Base-by-base conservation (phyloP, 2,329 filamentous ascomycete species). In the Emergomyces pasteurianus region DNA sequence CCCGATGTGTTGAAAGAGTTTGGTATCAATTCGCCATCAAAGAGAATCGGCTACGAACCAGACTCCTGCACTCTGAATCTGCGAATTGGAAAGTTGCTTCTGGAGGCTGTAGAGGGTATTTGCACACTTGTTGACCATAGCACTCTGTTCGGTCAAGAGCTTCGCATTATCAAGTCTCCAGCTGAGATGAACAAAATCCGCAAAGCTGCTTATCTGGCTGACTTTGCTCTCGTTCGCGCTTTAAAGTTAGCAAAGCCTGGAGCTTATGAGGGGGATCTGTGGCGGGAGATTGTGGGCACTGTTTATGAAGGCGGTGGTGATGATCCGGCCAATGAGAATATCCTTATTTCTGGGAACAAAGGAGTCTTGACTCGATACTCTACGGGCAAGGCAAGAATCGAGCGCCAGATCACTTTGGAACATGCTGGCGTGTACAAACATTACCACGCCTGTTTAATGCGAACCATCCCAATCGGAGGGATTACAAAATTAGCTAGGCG, bases 11-110 rank as follows among this genome's bases (percentile, higher is more conserved):
- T 72, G 10, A 58, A 65, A 57, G 66, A 68, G 10, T 72, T 70
- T 40, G 69, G 69, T 26, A 71, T 72, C 61, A 65, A 70, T 58
- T 66, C 65, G 0, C 53, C 66, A 2, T 64, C 66, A 0, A 71
- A 70, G 62, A 58, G 67, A 42, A 70, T 72, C 40, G 70, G 70
- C 36, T 72, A 72, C 58, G 69, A 72, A 46, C 67, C 67, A 9
- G 74, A 79, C 61, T 77, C 76, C 9, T 68, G 70, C 60, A 66
- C 69, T n/a, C 65, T 78, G 53, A 72, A 70, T 23, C 67, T 70
- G 26, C 70, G 71, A 31, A 65, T 78, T 1, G 68, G 72, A 42
- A 67, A 68, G 16, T 64, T 70, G 18, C 68, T 77, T 23, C 61
- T 66, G 16, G 65, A 69, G 42, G 74, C 76, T 0, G 73, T 76